Conservation (phyloP, 106 monocot genomes). For the Apostasia ramifera region DNA sequence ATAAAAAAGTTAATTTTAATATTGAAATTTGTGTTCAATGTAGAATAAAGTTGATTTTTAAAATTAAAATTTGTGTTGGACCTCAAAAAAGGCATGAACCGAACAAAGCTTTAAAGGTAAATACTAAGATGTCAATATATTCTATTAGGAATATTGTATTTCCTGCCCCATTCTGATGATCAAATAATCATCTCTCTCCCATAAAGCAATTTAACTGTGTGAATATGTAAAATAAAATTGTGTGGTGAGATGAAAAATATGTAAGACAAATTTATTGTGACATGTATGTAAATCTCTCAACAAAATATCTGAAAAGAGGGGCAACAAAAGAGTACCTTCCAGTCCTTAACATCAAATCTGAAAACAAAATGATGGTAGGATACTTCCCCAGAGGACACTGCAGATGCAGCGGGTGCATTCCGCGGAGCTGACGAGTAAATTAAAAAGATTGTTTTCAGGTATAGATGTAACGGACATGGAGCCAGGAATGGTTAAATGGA, state of each 20-base stretch:
- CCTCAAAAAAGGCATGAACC: too few relatives aligned
- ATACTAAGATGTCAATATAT: too few relatives aligned
- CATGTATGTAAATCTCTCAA: neutral
- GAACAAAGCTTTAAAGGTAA: too few relatives aligned
- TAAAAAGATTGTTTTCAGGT: neutral
- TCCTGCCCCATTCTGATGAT: neutral
- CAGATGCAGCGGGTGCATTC: conserved; percentile 73
- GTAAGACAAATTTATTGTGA: neutral
- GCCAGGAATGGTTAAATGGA: too few relatives aligned
- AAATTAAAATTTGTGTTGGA: too few relatives aligned
- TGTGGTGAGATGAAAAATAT: neutral
- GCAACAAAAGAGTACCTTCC: conserved; percentile 55
- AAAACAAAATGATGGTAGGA: conserved; percentile 86
- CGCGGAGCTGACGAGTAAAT: conserved; percentile 41
- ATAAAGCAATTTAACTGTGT: neutral
- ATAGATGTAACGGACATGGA: too few relatives aligned
- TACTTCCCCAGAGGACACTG: conserved; percentile 63
- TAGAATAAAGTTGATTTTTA: too few relatives aligned
- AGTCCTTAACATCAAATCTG: conserved; percentile 83
- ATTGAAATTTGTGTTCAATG: too few relatives aligned
- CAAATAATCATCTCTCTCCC: neutral
- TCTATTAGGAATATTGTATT: neutral
- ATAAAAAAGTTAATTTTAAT: too few relatives aligned
- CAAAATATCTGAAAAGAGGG: neutral
- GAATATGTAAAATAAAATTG: neutral